Base-by-base conservation (phyloP, 257 asterid species). In the Gentiana dahurica region DNA sequence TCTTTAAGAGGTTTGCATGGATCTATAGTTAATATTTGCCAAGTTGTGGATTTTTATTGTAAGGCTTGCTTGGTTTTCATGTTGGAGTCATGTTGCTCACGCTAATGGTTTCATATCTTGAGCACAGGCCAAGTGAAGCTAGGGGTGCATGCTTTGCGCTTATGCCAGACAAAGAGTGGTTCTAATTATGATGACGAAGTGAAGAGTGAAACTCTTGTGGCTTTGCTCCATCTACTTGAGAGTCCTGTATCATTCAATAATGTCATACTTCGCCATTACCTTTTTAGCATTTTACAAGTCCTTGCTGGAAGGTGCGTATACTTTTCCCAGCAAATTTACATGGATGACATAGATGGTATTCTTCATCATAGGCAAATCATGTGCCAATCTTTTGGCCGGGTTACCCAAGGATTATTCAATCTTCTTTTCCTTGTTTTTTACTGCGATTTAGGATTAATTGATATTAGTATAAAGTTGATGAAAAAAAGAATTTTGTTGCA, bases 241-340 rank as follows among this genome's bases (percentile, higher is more conserved):
- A 85, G 98, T 76, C 90, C 93, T n/a, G 51, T 81, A 78, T 84
- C 94, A 53, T 92, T 92, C 72, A 87, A 92, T 84, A 92, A 92
- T 59, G 71, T 75, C 57, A 60, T 63, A 55, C 95, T 92, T 62
- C 95, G 98, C 50, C 98, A 88, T 81, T 79, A 88, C 74, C 68
- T 88, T 59, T 92, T 85, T 81, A 81, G 97, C 90, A 85, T 88
- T 66, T 79, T 92, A 76, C 98, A 92, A 81, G 98, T 88, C 63
- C 88, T 92, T 49, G 89, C 94, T 51, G 73, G 75, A 77, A 88
- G 98, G 98, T 91, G 58, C 60, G 45, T 53, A 58, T 62, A 34
- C 36, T 13, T 68, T 58, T 60, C 52, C 64, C 53, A 8, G 5
- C 10, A 24, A 44, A 43, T 53, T 57, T 49, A 58, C 52, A 51